These are phyloP conservation scores for Solanum infundibuliforme DNA, from an alignment of 257 asterid genomes.

Conservation along the genomic window DNA sequence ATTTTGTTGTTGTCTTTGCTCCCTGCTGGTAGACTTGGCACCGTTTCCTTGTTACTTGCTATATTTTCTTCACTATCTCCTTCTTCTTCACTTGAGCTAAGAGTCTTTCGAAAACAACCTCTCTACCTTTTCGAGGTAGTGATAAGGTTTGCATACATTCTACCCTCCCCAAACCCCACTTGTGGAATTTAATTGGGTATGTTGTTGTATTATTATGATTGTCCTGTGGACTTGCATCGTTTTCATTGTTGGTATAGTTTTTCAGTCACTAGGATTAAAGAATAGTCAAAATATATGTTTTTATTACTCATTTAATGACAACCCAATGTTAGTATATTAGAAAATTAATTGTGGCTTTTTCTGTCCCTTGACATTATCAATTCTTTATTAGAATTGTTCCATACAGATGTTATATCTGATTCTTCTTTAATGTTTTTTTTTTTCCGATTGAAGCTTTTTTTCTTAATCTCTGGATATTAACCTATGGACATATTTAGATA, in stretches of 20 bases:
- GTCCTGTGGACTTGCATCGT: neutral
- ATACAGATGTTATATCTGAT: neutral
- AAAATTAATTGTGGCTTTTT: neutral
- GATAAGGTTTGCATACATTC: too few species aligned
- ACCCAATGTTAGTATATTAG: neutral
- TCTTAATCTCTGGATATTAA: neutral
- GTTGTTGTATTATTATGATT: too few species aligned
- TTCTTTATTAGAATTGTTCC: neutral
- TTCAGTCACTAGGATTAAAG: neutral
- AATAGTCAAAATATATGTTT: neutral
- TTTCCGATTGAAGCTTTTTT: neutral
- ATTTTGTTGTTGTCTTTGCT: too few species aligned
- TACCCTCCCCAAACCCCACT: too few species aligned
- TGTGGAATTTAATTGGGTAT: too few species aligned
- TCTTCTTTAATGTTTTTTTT: neutral
- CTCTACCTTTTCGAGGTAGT: too few species aligned
- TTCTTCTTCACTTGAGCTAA: too few species aligned
- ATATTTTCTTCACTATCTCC: too few species aligned
- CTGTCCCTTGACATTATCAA: neutral
- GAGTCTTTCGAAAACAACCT: too few species aligned
- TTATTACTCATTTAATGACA: neutral
- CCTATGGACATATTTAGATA: neutral
- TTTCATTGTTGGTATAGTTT: neutral
- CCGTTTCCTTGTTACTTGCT: too few species aligned
- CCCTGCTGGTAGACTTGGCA: too few species aligned